These are phyloP conservation scores for Mucor irregularis DNA, from an alignment of 371 early-diverging fungal species.

Conservation along the genomic window DNA sequence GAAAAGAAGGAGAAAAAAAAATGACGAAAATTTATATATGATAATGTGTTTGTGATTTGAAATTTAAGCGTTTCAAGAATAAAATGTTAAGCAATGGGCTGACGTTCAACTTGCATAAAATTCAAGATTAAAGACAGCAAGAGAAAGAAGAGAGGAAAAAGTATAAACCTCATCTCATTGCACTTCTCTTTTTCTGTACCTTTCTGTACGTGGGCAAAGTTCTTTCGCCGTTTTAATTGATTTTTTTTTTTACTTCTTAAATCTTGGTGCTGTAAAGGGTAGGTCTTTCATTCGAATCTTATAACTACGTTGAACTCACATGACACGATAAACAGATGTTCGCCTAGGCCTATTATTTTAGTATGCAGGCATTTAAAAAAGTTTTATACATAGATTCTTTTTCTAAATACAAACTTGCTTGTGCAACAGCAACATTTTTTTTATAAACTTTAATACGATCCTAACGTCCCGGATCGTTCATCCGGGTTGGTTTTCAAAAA, in stretches of 20 bases:
- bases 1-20: neutral
- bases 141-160: neutral
- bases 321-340: no score
- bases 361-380: no score
- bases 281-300: neutral
- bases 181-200: no score
- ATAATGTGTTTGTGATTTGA: constrained; percentile 3
- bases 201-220: constrained; percentile 3
- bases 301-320: no score
- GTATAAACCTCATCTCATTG: no score
- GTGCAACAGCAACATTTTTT: neutral
- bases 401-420: neutral
- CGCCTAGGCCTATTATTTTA: no score
- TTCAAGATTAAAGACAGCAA: neutral
- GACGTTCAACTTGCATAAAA: constrained; percentile 3
- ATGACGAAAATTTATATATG: neutral
- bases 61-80: constrained; percentile 14
- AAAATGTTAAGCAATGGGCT: constrained; percentile 5
- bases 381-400: no score
- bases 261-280: neutral
- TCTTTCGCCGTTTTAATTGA: neutral
- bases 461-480: neutral
- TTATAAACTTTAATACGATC: neutral
- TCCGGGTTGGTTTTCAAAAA: neutral
- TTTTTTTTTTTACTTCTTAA: neutral